Evolutionary conservation across 2,329 filamentous ascomycete species (phyloP), one percentile per base, ranked within the genome.

Genomic region (Aureobasidium melanogenum): DNA sequence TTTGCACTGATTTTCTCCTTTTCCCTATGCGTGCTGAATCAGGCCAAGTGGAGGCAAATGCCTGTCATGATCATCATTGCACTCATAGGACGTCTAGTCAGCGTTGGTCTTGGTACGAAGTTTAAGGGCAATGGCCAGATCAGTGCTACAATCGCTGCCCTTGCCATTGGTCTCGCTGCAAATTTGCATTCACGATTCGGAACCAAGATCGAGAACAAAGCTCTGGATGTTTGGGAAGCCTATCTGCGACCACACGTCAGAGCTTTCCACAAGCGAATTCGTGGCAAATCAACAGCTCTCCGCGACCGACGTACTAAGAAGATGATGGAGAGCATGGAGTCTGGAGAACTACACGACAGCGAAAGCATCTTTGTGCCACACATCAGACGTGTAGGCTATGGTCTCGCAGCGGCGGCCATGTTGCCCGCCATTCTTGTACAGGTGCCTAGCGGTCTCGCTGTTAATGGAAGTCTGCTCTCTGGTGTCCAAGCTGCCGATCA

Each of bases 381-480:
- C 68, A 74, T n/a, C 3, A 72, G 79, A 7, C 74, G 77, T 7
- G 75, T 84, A 6, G 85, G 87, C 14, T 91, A 92, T 70, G 88
- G 88, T 1, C 82, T 96, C 2, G 91, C 91, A 0, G 91, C 91
- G 0, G 89, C 90, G 0, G 88, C 89, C 1, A 89, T 96, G 80
- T 76, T 96, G 10, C 91, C 91, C 0, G 91, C 88, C 5, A 95
- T 96, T 65, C 95, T 95, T 64, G 82, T 85, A 2, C 82, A 85
- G 63, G 83, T 86, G 0, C 84, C 84, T 0, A 82, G 78, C 2
- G 84, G 83, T 1, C 73, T 86, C 2, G 81, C 83, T 2, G 83
- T 84, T 1, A 79, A 76, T 57, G 84, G 84, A 1, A 80, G 77
- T 15, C 69, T 86, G 19, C 77, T 86, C 1, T 76, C 78, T 0